Conservation (phyloP, 2,329 filamentous ascomycete genomes). For the Chalaropsis ovoidea region DNA sequence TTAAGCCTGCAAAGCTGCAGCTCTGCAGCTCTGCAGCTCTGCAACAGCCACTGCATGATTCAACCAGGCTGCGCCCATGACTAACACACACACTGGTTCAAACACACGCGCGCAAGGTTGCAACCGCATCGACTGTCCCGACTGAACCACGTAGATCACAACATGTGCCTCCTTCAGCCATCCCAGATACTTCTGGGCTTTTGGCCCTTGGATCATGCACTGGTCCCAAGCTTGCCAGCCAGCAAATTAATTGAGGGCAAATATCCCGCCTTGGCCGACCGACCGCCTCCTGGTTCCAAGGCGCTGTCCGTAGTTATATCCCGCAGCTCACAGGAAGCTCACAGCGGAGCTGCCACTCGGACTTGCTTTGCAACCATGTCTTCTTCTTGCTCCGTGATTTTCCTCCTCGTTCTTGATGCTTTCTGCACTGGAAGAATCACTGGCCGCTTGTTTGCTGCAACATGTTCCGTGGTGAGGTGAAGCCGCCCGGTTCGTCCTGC, state of each 20-base stretch:
- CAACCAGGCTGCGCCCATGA: not conserved
- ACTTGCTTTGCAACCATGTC: not conserved
- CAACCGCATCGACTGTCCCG: not conserved
- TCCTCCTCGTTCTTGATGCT: not conserved
- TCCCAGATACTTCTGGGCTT: constrained; percentile 11
- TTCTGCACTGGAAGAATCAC: not conserved
- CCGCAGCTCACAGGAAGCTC: not conserved
- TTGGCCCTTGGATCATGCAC: constrained; percentile 4
- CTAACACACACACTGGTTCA: not conserved
- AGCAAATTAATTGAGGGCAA: not conserved
- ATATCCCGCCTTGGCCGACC: not conserved
- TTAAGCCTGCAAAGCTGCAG: not conserved
- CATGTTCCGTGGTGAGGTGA: not conserved
- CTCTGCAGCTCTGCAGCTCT: not conserved
- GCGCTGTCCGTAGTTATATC: not conserved
- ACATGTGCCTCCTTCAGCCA: not conserved
- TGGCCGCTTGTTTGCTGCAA: too few species aligned
- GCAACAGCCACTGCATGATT: too few species aligned
- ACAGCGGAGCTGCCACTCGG: not conserved
- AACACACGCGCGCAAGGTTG: not conserved
- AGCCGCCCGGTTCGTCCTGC: constrained; percentile 2
- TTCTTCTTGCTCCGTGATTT: not conserved
- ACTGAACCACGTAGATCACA: not conserved
- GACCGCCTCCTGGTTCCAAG: not conserved
- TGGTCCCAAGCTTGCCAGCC: not conserved